Conservation (phyloP, 139 green algal species). For the Chlamydomonas applanata region DNA sequence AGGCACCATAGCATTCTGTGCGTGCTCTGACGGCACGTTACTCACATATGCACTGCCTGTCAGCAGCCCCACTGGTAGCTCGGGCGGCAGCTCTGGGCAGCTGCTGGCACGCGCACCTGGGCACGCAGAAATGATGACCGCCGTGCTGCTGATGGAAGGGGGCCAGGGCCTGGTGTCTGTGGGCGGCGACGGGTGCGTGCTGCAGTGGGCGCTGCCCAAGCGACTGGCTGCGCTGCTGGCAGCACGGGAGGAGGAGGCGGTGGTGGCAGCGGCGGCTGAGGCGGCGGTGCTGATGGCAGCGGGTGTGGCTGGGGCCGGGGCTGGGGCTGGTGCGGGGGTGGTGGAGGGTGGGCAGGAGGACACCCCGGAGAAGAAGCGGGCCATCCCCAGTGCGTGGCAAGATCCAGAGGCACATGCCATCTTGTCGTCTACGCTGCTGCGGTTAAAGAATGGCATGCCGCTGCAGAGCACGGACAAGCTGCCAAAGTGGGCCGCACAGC, state of each 20-base stretch:
- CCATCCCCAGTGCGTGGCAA: too few relatives aligned
- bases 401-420: too few relatives aligned
- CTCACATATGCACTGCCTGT: constrained; percentile 25
- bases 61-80: constrained; percentile 26
- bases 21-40: constrained; percentile 44
- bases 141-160: constrained; percentile 15
- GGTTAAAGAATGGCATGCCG: constrained; percentile 34
- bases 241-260: neutral
- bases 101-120: neutral
- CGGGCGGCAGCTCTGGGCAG: neutral
- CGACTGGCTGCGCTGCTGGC: constrained; percentile 18
- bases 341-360: neutral
- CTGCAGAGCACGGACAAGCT: constrained; percentile 46
- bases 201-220: constrained; percentile 50
- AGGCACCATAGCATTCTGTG: constrained; percentile 31
- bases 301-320: neutral
- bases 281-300: constrained; percentile 3
- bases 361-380: too few relatives aligned
- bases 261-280: neutral
- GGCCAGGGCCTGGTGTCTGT: constrained; percentile 29
- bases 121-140: neutral
- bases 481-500: constrained; percentile 32
- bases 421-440: constrained; percentile 9
- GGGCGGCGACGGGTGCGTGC: constrained; percentile 49
- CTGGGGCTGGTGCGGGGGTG: neutral